A percentile compares a stretch with the other conserved stretches of the same genome.
phyloP scores from a whole-genome alignment of 345 rosid species.

The Raphanus sativus region DNA sequence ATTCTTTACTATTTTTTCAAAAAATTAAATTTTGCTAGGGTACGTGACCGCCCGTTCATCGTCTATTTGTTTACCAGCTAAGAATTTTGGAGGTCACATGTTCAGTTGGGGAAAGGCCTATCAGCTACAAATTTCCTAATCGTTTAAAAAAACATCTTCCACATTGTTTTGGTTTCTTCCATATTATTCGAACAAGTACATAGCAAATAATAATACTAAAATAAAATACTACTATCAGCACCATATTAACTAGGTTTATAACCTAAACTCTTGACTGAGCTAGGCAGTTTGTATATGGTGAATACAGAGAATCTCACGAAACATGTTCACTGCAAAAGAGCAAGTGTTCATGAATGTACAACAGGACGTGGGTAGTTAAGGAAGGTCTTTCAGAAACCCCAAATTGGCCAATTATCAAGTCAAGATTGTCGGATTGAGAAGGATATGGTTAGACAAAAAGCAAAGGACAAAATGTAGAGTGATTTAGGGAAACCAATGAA shows the following conservation, averaged over 20 bases:
- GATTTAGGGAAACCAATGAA: conserved; percentile 41
- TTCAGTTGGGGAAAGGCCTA: neutral
- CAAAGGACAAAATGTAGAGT: neutral
- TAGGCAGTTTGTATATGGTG: conserved; percentile 18
- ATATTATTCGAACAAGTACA: neutral
- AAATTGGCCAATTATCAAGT: conserved; percentile 7
- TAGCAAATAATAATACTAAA: neutral
- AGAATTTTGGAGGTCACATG: neutral
- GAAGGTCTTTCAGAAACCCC: neutral
- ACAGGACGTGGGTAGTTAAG: neutral
- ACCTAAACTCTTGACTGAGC: conserved; percentile 6
- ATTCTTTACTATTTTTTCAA: too few relatives aligned
- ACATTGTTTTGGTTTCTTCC: neutral
- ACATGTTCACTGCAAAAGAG: conserved; percentile 3
- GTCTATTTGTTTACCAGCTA: neutral
- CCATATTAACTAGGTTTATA: neutral
- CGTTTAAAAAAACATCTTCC: neutral
- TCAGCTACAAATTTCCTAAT: neutral
- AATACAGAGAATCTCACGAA: conserved; percentile 12
- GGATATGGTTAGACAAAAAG: conserved; percentile 41
- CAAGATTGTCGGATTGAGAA: conserved; percentile 12
- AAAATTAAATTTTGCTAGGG: too few relatives aligned
- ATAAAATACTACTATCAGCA: neutral
- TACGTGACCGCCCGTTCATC: too few relatives aligned
- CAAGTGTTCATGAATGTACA: conserved; percentile 6